Percentiles rank a stretch among this genome's conserved stretches.
These are phyloP conservation scores for Raddia distichophylla DNA, from an alignment of 176 grass and related monocot species.

Conservation along the genomic window DNA sequence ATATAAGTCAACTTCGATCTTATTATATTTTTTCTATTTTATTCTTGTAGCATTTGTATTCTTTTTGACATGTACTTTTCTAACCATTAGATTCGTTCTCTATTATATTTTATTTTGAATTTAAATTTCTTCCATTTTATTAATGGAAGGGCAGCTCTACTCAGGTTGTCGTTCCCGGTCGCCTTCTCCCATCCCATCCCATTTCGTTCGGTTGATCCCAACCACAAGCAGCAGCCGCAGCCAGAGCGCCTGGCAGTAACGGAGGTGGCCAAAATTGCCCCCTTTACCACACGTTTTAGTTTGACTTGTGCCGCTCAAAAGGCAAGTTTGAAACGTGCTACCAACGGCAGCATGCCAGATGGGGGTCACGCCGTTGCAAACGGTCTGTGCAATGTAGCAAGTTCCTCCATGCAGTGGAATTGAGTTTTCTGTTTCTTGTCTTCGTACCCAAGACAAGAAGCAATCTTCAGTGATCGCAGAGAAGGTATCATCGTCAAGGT, in stretches of 20 bases:
- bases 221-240: not conserved
- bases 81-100: no score
- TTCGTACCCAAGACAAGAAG: not conserved
- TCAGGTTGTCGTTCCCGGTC: not conserved
- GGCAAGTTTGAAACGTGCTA: not conserved
- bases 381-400: not conserved
- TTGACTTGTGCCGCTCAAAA: not conserved
- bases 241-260: not conserved
- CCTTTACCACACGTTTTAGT: not conserved
- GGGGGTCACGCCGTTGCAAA: not conserved
- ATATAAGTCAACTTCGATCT: no score
- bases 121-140: no score
- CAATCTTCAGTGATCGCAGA: slow-evolving; percentile 13
- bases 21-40: no score
- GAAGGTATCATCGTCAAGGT: slow-evolving; percentile 1
- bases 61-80: no score
- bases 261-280: not conserved
- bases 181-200: not conserved
- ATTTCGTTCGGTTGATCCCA: not conserved
- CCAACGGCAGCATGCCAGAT: not conserved
- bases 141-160: no score
- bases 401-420: not conserved
- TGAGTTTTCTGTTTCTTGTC: not conserved
- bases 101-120: no score
- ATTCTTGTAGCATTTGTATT: no score